A percentile compares a stretch with the other conserved stretches of the same genome.
phyloP scores from a whole-genome alignment of 2,329 filamentous ascomycete genomes.

The Colletotrichum sp. region DNA sequence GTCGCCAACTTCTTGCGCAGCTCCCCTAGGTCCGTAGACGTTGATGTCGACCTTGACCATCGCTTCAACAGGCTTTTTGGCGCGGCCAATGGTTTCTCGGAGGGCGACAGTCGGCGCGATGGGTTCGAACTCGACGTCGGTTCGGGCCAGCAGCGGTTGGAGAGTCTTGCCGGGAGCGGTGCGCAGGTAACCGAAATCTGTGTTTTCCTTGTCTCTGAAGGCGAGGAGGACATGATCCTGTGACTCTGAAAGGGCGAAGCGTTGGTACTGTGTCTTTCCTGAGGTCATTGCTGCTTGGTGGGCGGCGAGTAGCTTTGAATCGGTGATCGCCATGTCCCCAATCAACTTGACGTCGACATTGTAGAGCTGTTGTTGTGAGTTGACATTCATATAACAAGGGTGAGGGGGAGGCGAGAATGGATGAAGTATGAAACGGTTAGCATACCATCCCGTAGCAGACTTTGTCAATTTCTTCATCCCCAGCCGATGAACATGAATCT shows the following conservation, averaged over 20 bases:
- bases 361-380: constrained; percentile 24
- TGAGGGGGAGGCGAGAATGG: rapidly evolving
- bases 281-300: neutral
- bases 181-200: constrained; percentile 27
- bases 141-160: constrained; percentile 12
- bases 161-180: constrained; percentile 24
- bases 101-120: constrained; percentile 24
- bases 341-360: constrained; percentile 28
- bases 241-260: constrained; percentile 23
- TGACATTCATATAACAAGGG: neutral
- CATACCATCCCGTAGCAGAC: constrained; percentile 32
- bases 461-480: constrained; percentile 13
- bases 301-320: constrained; percentile 20
- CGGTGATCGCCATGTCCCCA: constrained; percentile 24
- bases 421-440: neutral
- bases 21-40: constrained; percentile 35
- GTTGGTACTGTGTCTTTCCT: constrained; percentile 10
- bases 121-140: constrained; percentile 25
- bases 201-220: constrained; percentile 27
- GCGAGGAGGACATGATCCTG: constrained; percentile 25
- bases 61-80: constrained; percentile 30
- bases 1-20: constrained; percentile 27
- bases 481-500: neutral
- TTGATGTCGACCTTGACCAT: constrained; percentile 39
- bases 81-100: constrained; percentile 27